phyloP scores from a whole-genome alignment of 306 rosid species.

The Ziziphus jujuba region DNA sequence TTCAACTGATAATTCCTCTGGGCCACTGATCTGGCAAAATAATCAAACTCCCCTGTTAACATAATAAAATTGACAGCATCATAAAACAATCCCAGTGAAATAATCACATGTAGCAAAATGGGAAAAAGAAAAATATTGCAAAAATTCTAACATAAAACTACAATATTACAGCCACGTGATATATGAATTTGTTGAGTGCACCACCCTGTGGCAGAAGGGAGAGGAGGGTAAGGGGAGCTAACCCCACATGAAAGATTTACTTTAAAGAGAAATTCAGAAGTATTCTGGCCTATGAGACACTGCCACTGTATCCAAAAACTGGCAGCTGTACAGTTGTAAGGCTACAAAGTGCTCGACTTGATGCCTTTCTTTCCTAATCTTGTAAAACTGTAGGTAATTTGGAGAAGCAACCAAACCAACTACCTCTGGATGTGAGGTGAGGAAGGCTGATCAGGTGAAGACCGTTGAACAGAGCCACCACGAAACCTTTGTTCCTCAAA shows the following conservation, averaged over 20 bases:
- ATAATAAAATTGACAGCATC: conserved; percentile 30
- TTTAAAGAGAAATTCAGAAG: not conserved
- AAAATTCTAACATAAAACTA: conserved; percentile 5
- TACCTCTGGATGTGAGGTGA: conserved; percentile 82
- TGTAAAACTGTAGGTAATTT: conserved; percentile 18
- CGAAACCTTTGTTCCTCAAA: conserved; percentile 78
- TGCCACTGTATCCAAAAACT: not conserved
- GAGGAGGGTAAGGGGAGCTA: not conserved
- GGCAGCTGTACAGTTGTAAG: not conserved
- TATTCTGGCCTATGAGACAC: not conserved
- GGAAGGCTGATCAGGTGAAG: conserved; percentile 87
- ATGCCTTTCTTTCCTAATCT: conserved; percentile 9
- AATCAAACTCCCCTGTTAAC: conserved; percentile 51
- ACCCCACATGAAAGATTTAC: not conserved
- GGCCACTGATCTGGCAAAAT: conserved; percentile 38
- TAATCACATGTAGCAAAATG: not conserved
- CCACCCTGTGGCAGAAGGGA: not conserved
- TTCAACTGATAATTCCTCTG: conserved; percentile 36
- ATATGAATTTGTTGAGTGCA: not conserved
- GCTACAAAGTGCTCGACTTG: not conserved
- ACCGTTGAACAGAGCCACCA: conserved; percentile 59
- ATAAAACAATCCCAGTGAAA: conserved; percentile 26
- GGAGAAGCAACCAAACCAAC: conserved; percentile 19
- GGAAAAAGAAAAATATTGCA: not conserved
- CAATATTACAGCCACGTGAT: not conserved